Evolutionary conservation across 2,329 filamentous ascomycete genomes (phyloP).

Genomic region (Dactylellina haptotyla): DNA sequence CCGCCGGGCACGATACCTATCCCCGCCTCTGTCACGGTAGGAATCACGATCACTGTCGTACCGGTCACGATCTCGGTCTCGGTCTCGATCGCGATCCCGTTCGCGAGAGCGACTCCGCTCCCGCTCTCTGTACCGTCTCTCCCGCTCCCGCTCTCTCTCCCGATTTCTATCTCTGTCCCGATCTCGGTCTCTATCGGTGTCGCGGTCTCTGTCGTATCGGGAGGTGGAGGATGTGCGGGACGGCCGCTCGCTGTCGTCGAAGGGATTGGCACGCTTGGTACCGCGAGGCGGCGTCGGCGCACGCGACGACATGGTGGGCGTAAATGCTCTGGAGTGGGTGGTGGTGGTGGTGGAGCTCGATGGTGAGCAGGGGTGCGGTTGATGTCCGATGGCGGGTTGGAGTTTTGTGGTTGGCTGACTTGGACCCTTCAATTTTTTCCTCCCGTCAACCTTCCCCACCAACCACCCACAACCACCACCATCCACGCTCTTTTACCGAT

Average conservation of each 20-base stretch:
- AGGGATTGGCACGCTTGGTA: constrained; percentile 50
- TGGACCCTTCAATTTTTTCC: background rate
- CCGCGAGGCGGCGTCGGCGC: constrained; percentile 47
- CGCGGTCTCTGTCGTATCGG: constrained; percentile 46
- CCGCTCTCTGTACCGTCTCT: constrained; percentile 34
- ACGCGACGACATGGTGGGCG: constrained; percentile 37
- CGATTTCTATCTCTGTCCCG: constrained; percentile 29
- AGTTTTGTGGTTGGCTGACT: background rate
- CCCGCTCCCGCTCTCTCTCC: constrained; percentile 40
- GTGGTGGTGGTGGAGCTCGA: constrained; percentile 14
- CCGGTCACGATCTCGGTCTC: constrained; percentile 8
- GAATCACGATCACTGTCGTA: constrained; percentile 49
- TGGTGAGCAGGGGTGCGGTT: background rate
- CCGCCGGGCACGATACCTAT: constrained; percentile 42
- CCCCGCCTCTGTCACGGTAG: constrained; percentile 41
- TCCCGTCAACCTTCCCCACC: background rate
- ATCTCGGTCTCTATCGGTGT: constrained; percentile 32
- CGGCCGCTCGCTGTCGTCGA: constrained; percentile 51
- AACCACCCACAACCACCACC: background rate
- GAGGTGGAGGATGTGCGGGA: constrained; percentile 47
- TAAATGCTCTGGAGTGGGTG: constrained; percentile 2
- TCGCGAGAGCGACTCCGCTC: constrained; percentile 35
- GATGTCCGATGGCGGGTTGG: background rate
- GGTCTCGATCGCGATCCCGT: constrained; percentile 37
- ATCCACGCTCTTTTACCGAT: background rate